These are phyloP conservation scores for Emergomyces africanus DNA, from an alignment of 2,329 filamentous ascomycete species.

Conservation along the genomic window DNA sequence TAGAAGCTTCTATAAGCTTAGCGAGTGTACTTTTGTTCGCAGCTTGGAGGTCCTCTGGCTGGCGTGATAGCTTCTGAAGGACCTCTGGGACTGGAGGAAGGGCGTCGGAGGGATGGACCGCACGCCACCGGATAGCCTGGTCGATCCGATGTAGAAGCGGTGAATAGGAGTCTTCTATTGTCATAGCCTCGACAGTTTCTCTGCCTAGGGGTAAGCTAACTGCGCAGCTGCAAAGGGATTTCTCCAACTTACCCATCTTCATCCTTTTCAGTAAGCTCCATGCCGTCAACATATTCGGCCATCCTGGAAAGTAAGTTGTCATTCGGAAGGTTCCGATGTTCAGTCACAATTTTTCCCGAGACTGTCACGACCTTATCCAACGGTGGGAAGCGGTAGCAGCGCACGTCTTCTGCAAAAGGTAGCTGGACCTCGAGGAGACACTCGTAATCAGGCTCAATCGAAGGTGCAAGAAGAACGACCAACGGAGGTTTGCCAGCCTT, in stretches of 20 bases:
- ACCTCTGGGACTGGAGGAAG: constrained; percentile 50
- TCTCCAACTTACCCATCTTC: constrained; percentile 52
- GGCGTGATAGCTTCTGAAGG: constrained; percentile 59
- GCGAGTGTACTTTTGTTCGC: constrained; percentile 47
- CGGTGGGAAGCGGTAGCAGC: constrained; percentile 82
- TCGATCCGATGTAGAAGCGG: constrained; percentile 81
- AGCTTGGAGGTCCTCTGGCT: constrained; percentile 53
- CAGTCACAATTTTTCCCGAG: constrained; percentile 64
- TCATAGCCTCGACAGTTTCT: constrained; percentile 53
- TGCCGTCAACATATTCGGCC: constrained; percentile 81
- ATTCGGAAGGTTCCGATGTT: constrained; percentile 72
- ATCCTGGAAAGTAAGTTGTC: constrained; percentile 66
- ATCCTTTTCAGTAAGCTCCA: constrained; percentile 69
- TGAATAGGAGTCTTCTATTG: constrained; percentile 70
- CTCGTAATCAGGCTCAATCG: constrained; percentile 66
- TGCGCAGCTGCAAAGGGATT: constrained; percentile 5
- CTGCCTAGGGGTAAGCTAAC: constrained; percentile 18
- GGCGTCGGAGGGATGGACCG: constrained; percentile 55
- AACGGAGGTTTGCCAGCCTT: constrained; percentile 72
- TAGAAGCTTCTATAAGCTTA: constrained; percentile 53
- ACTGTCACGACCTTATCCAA: constrained; percentile 77
- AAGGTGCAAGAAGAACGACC: constrained; percentile 66
- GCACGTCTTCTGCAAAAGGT: constrained; percentile 85
- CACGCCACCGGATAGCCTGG: constrained; percentile 70
- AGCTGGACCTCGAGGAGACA: constrained; percentile 81